Conservation (phyloP, 2,329 filamentous ascomycete genomes). For the Falciphora oryzae region DNA sequence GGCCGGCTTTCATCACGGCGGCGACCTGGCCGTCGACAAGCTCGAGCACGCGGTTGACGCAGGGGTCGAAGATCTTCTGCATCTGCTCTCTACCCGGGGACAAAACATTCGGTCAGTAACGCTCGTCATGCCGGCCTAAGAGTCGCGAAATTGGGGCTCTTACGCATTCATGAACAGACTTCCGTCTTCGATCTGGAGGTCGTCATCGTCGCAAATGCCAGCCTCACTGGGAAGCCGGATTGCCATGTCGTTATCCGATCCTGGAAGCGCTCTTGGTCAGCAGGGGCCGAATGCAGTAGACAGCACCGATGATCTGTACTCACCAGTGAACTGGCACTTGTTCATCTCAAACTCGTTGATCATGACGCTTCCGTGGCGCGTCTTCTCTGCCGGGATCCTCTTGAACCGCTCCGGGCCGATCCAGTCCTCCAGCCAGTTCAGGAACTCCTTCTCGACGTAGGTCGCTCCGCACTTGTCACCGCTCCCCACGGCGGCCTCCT, state of each 20-base stretch:
- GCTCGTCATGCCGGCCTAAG: not conserved
- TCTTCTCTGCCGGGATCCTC: conserved; percentile 11
- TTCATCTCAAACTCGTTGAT: conserved; percentile 11
- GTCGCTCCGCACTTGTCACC: conserved; percentile 15
- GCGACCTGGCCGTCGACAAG: conserved; percentile 15
- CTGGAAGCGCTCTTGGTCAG: not conserved
- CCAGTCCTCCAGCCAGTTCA: conserved; percentile 14
- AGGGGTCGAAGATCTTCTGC: conserved; percentile 14
- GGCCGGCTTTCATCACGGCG: conserved; percentile 11
- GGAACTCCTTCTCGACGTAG: conserved; percentile 16
- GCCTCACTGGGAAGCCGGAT: conserved; percentile 11
- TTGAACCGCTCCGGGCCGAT: conserved; percentile 12
- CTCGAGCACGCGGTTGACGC: conserved; percentile 13
- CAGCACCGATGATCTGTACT: not conserved
- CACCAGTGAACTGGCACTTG: conserved; percentile 12
- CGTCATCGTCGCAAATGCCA: conserved; percentile 12
- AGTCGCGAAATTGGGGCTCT: not conserved
- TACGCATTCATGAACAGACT: conserved; percentile 8
- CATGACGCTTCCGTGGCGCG: conserved; percentile 12
- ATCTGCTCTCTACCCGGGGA: conserved; percentile 9
- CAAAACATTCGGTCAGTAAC: not conserved
- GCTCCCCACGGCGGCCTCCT: conserved; percentile 9
- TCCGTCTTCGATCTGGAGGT: conserved; percentile 12
- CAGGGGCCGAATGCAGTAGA: too few relatives aligned
- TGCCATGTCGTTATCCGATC: conserved; percentile 12